phyloP scores from a whole-genome alignment of 495 filamentous ascomycete genomes.

The Lichenothelia convexa region DNA sequence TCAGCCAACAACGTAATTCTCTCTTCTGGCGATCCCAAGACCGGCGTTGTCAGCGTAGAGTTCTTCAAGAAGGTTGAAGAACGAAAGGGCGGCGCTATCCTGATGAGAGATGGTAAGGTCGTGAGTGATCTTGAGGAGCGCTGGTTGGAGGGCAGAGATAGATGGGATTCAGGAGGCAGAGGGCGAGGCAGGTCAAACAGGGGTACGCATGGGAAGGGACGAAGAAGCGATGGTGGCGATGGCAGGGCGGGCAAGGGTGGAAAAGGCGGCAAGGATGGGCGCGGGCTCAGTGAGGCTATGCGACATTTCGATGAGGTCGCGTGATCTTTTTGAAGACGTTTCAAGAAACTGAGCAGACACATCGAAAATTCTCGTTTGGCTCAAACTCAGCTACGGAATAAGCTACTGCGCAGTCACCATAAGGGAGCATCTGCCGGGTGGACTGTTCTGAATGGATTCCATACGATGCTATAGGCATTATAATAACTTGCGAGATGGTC shows the following conservation, averaged over 20 bases:
- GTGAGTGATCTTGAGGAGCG: not conserved
- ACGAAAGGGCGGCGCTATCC: not conserved
- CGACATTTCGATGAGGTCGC: not conserved
- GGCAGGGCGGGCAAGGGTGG: not conserved
- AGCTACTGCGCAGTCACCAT: too few species aligned
- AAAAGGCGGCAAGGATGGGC: not conserved
- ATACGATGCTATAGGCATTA: too few species aligned
- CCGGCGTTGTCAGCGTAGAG: constrained; percentile 14
- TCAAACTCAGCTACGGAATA: too few species aligned
- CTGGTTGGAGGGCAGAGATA: not conserved
- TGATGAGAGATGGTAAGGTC: not conserved
- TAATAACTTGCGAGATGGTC: too few species aligned
- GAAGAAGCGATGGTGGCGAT: not conserved
- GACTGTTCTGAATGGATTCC: too few species aligned
- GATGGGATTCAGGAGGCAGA: not conserved
- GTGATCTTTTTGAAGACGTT: too few species aligned
- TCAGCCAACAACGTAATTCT: constrained; percentile 60
- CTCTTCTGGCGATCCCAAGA: constrained; percentile 16
- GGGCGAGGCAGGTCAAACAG: not conserved
- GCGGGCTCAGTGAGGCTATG: not conserved
- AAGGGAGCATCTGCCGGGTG: too few species aligned
- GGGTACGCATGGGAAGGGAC: not conserved
- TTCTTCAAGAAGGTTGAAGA: constrained; percentile 22
- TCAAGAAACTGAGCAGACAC: too few species aligned
- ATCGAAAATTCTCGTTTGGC: too few species aligned